Evolutionary conservation across 108 stramenopile genomes (phyloP), one percentile per base, ranked within the genome.

Genomic region (Pseudonitzschia multistriata): DNA sequence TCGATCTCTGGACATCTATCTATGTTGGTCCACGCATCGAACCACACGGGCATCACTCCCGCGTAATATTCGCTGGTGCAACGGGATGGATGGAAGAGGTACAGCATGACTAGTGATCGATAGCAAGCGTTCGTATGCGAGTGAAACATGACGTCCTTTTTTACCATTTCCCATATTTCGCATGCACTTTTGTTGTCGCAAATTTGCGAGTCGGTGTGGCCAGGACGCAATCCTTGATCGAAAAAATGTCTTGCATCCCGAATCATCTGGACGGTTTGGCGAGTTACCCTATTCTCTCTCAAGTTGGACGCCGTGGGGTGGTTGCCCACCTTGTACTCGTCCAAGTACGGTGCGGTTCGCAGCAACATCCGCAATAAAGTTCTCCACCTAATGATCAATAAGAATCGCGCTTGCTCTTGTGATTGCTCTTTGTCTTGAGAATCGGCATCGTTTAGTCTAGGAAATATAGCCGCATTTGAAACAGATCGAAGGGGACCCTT

Each of bases 1-100:
- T 96, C 95, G 60, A 74, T 88, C 52, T 93, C 95, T 0, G 90
- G 92, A 78, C 92, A 93, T 19, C 89, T 88, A 81, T 93, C 90
- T 33, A 92, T 79, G 33, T 83, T 90, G 24, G 85, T 81, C 92
- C 91, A 92, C 66, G 85, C 59, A n/a, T 89, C 79, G 22, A 73
- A 73, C 88, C 93, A 90, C 10, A 66, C 25, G 15, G 91, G 92
- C 73, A 94, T 48, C 8, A 91, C 74, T 73, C 83, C 67, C 14
- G 55, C 7, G 67, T 96, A 93, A 73, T 79, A 93, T 29, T 62
- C 52, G 0, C 79, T 56, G 0, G 88, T 73, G 66, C 89, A 89
- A 33, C 86, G 76, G 25, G 87, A 85, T 4, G 95, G 95, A 36
- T 90, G 90, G 54, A 96, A 92, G 29, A 92, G 81, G 53, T 91